Evolutionary conservation across 2,329 filamentous ascomycete genomes (phyloP), one percentile per base, ranked within the genome.

Genomic region (Elsinoe ampelina): DNA sequence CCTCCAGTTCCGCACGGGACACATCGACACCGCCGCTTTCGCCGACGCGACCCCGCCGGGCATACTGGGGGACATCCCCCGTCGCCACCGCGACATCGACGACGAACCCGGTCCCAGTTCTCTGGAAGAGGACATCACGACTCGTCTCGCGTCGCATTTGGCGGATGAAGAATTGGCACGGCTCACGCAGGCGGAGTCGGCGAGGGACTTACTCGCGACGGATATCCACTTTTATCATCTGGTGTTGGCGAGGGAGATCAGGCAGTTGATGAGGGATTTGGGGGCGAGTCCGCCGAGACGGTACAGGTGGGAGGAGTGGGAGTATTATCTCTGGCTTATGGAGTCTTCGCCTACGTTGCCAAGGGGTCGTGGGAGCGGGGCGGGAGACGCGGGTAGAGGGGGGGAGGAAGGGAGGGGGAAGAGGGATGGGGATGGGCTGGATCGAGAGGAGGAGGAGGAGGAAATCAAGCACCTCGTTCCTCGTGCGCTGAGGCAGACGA

Each of bases 211-310:
- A 1, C 59, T 73, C 1, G 70, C 75, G 34, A 68, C 75, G 30
- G 78, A 79, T 58, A 71, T 75, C 3, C 75, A 76, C 57, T 80
- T 80, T 62, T 80, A 77, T 60, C 73, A 76, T 57, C 77, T 70
- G 45, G 64, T 78, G 0, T 67, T 78, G 0, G 70, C 73, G 0
- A 72, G 71, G 13, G 76, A 78, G 60, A 63, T 74, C 19, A 66
- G 73, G 2, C 64, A 69, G 7, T 56, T 78, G 3, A 73, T 76
- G 65, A 70, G 67, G 42, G 73, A 77, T 54, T 58, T 74, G 12
- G 61, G 68, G 13, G 65, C 61, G 2, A 67, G 64, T 1, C 74
- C 76, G 3, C 61, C 64, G 1, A 70, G 67, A 54, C 57, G 64
- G 42, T 72, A 71, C 52, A 59, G 60, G 12, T 72, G 70, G 69